Evolutionary conservation across 2,329 filamentous ascomycete species (phyloP).

Genomic region (Colletotrichum paranaense): DNA sequence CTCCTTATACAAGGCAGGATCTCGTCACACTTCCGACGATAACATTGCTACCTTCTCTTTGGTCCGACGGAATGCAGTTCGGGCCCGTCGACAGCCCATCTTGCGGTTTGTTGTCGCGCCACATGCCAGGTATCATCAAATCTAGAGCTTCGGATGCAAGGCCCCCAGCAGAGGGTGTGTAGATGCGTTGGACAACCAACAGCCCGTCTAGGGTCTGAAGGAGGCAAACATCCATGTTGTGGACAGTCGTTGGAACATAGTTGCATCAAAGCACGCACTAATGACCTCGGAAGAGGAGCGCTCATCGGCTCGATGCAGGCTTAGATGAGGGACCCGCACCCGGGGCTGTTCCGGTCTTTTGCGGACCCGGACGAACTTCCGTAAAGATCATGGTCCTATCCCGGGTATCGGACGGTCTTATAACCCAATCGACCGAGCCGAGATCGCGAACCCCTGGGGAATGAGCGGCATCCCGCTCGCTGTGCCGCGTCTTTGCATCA

Average conservation of each 20-base stretch:
- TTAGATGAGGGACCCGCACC: neutral
- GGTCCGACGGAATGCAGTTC: neutral
- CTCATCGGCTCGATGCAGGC: neutral
- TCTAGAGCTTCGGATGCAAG: neutral
- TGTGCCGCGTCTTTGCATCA: conserved; percentile 20
- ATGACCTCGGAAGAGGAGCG: neutral
- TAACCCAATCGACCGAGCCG: neutral
- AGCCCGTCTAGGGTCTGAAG: neutral
- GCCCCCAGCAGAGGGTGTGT: neutral
- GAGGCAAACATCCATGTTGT: neutral
- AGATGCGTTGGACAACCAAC: neutral
- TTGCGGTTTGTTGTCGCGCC: neutral
- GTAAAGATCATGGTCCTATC: neutral
- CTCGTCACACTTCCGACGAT: neutral
- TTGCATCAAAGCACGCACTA: neutral
- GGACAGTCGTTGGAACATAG: neutral
- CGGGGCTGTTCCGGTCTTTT: neutral
- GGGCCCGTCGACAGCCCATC: neutral
- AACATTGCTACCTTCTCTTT: too few relatives aligned
- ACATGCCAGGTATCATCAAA: neutral
- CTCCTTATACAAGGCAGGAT: neutral
- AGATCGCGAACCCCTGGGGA: neutral
- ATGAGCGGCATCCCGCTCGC: neutral
- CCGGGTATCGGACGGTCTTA: neutral
- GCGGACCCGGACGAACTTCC: neutral